Base-by-base conservation (phyloP, 2,329 filamentous ascomycete species). In the Paradendryphiella salina region DNA sequence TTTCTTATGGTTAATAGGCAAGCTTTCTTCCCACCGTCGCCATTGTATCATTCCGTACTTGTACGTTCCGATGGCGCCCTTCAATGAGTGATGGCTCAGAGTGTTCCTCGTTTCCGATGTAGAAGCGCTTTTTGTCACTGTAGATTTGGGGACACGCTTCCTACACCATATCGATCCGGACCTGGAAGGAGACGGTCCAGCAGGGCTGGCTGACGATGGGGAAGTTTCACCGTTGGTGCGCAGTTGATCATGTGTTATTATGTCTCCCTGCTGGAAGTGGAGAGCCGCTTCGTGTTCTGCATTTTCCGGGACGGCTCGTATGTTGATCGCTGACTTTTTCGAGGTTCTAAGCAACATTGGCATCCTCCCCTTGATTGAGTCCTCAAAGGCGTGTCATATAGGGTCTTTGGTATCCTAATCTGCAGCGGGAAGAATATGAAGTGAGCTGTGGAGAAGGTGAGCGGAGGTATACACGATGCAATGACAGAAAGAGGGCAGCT, bases 31-130 rank as follows among this genome's bases (percentile, higher is more conserved):
- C 41, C 55, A 61, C 21, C 59, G 47, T 28, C 65, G 72, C 75
- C 76, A 79, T 42, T 75, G 67, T 21, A 75, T 71, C 29, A 70
- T 70, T 4, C 76, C 77, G 57, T 78, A 65, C 42, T 72, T 74
- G 71, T 77, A 79, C 3, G 75, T 65, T 5, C 76, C 77, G 52
- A 79, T 75, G n/a, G 62, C 72, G 31, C 59, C 55, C 28, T 59
- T 64, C n/a, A 65, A 49, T 14, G 64, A 61, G 26, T 60, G 47
- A 40, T 55, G 59, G 42, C 47, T 57, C 10, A 58, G 49, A 29
- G 62, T 58, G 21, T 60, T 66, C 44, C 67, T 66, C 21, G 59
- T 69, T 53, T 57, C 65, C 35, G 37, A 36, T 13, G 48, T 43
- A 26, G 57, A 56, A 40, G 48, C 50, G 47, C 41, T 51, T 21